Base-by-base conservation (phyloP, 495 filamentous ascomycete species). In the Penicillium daleae region DNA sequence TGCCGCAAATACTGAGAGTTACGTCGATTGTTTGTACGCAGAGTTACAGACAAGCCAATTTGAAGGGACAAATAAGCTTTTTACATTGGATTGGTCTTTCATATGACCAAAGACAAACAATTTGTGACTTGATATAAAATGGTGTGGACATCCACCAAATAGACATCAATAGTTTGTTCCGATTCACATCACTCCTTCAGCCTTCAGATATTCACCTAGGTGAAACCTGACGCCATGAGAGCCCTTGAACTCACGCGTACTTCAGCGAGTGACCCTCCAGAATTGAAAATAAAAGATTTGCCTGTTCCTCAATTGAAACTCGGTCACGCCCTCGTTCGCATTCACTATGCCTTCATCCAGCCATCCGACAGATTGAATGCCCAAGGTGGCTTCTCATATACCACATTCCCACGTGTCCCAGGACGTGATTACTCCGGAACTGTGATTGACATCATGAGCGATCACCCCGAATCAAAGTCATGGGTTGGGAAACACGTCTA, bases 301-400 rank as follows among this genome's bases (percentile, higher is more conserved):
- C 61, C 64, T 19, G 52, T 65, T 4, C 67, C 67, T 5, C 39
- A 33, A 6, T 27, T 60, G 33, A 56, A 62, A 27, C 64, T 61
- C 2, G 67, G 64, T 29, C 29, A 66, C 19, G 67, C 67, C 9
- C 52, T 70, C 24, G 56, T 70, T 27, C 62, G 53, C 44, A 55
- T 70, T 21, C 37, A 52, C 24, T 65, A 66, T 49, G 24, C 67
- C 17, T 70, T 61, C 29, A 77, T 79, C 51, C 76, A 81, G 52
- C 79, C 78, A 50, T 74, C 72, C 46, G 78, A 81, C 62, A 63
- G 77, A 27, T 57, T 81, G 9, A 79, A 82, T 55, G 64, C 68
- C 9, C 67, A 75, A 60, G 77, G 75, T 13, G 31, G 50, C 4
- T 80, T 80, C 61, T 68, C 68, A 55, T 66, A 56, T 50, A 80